These are phyloP conservation scores for Candolleomyces efflorescens DNA, from an alignment of 768 basidiomycete species.

Conservation along the genomic window DNA sequence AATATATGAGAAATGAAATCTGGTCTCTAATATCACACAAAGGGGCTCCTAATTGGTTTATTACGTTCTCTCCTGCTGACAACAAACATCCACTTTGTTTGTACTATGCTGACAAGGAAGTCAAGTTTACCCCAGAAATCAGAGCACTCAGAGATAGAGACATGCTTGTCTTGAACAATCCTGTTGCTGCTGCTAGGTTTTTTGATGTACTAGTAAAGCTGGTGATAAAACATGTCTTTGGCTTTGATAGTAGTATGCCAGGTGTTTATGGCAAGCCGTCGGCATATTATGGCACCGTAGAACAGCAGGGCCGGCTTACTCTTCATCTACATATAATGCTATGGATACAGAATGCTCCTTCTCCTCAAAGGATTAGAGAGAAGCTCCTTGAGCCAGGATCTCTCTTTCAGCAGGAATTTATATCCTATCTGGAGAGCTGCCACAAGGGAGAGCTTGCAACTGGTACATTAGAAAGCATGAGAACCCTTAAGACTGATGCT, in stretches of 20 bases:
- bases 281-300: constrained; percentile 9
- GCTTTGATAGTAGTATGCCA: constrained; percentile 12
- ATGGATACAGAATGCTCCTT: not conserved
- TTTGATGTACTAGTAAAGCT: not conserved
- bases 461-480: no score
- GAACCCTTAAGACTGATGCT: no score
- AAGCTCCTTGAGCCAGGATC: not conserved
- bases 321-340: constrained; percentile 2
- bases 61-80: constrained; percentile 30
- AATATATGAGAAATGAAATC: constrained; percentile 26
- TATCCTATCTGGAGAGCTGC: constrained; percentile 15
- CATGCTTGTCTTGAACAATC: not conserved
- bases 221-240: constrained; percentile 18
- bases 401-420: not conserved
- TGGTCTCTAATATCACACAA: constrained; percentile 22
- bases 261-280: constrained; percentile 7
- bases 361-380: not conserved
- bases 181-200: not conserved
- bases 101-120: constrained; percentile 25
- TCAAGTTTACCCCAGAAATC: constrained; percentile 15
- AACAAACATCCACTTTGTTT: constrained; percentile 25
- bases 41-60: constrained; percentile 30
- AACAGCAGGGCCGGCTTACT: constrained; percentile 6
- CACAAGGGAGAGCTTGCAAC: constrained; percentile 25
- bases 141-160: not conserved